phyloP scores from a whole-genome alignment of 2,329 filamentous ascomycete genomes.

The Fusarium lyarnte region DNA sequence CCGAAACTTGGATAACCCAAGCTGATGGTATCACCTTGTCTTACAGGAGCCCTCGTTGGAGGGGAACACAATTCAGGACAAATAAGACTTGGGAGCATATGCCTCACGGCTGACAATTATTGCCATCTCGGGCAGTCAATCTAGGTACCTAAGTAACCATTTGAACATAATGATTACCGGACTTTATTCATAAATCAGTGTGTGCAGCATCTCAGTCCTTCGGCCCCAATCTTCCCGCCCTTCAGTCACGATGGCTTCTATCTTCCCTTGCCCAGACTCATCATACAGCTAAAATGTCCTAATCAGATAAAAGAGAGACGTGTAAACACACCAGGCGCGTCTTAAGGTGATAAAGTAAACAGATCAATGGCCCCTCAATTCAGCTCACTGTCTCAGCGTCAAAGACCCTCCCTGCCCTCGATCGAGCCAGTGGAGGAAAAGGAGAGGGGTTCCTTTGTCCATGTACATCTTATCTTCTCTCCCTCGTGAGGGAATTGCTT shows the following conservation, averaged over 20 bases:
- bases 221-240: not conserved
- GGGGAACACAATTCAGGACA: slow-evolving; percentile 2
- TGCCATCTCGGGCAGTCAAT: not conserved
- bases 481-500: not conserved
- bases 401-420: slow-evolving; percentile 20
- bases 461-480: not conserved
- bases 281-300: not conserved
- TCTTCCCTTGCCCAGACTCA: slow-evolving; percentile 7
- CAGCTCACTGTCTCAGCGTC: slow-evolving; percentile 24
- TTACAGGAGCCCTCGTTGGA: not conserved
- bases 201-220: not conserved
- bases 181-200: slow-evolving; percentile 1
- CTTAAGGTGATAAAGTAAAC: not conserved
- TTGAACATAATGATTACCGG: not conserved
- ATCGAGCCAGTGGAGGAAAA: not conserved
- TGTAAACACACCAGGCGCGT: slow-evolving; percentile 21
- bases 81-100: not conserved
- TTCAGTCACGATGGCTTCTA: not conserved
- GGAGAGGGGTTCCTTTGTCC: not conserved
- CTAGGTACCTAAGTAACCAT: not conserved
- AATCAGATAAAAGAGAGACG: slow-evolving; percentile 1
- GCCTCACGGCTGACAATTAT: not conserved
- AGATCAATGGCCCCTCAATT: slow-evolving; percentile 9
- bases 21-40: slow-evolving; percentile 14
- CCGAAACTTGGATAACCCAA: not conserved